phyloP scores from a whole-genome alignment of 2,329 filamentous ascomycete genomes.

The Xylariaceae sp. region DNA sequence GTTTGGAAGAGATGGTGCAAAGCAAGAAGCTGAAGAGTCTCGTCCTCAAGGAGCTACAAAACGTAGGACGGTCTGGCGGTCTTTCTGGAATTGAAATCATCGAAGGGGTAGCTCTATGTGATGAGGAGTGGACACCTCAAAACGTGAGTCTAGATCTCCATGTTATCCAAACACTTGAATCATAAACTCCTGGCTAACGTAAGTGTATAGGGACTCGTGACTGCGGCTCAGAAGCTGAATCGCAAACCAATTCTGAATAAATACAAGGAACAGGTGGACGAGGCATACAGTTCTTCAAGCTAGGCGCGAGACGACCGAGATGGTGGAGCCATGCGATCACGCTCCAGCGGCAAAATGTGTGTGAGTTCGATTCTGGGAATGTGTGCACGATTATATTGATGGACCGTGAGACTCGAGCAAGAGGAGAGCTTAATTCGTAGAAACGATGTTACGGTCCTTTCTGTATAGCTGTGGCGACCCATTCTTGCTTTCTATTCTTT shows the following conservation, averaged over 20 bases:
- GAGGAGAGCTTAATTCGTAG: no score
- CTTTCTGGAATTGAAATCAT: conserved; percentile 67
- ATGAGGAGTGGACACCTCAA: conserved; percentile 74
- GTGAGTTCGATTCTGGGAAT: no score
- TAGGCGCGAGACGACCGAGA: conserved; percentile 10
- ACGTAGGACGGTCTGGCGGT: conserved; percentile 58
- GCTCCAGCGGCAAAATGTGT: no score
- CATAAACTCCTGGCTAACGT: conserved; percentile 26
- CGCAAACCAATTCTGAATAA: conserved; percentile 63
- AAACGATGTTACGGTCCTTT: no score
- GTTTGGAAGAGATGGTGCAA: conserved; percentile 65
- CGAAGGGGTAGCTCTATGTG: conserved; percentile 66
- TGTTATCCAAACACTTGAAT: background rate
- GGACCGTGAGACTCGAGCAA: no score
- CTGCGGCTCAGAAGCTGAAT: conserved; percentile 71
- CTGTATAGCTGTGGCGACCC: no score
- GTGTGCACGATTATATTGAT: no score
- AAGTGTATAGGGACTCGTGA: conserved; percentile 55
- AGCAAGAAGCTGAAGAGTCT: conserved; percentile 61
- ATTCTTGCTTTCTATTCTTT: no score
- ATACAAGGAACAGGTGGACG: conserved; percentile 60
- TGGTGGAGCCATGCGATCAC: no score
- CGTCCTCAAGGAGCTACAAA: conserved; percentile 65
- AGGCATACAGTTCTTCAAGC: conserved; percentile 50
- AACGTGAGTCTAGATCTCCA: conserved; percentile 53